Conservation (phyloP, 2,329 filamentous ascomycete genomes). For the Alternaria triticimaculans region DNA sequence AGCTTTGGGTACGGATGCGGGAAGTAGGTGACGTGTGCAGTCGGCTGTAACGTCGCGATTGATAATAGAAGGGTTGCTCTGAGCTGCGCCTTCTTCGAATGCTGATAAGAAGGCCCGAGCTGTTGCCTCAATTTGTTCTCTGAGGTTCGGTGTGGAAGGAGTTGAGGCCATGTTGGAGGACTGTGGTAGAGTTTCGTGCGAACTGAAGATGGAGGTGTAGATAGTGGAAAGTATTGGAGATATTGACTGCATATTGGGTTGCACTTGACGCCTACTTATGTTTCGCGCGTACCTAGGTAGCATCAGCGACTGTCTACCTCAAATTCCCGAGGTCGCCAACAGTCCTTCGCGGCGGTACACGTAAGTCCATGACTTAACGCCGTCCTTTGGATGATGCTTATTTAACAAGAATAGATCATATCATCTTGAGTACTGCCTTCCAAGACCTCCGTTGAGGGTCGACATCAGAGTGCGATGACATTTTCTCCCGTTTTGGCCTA, state of each 20-base stretch:
- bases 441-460: neutral
- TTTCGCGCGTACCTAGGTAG: neutral
- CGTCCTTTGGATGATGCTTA: neutral
- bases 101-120: conserved; percentile 1
- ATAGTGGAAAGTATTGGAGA: neutral
- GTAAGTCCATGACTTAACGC: neutral
- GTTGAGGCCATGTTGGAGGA: neutral
- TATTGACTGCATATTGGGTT: neutral
- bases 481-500: neutral
- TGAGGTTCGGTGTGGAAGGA: neutral
- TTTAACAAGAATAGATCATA: neutral
- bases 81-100: conserved; percentile 4
- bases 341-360: neutral
- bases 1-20: neutral
- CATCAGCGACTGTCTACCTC: neutral
- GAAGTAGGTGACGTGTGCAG: conserved; percentile 5
- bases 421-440: neutral
- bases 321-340: neutral
- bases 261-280: neutral
- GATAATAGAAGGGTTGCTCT: conserved; percentile 4
- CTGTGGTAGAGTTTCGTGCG: neutral
- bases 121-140: conserved; percentile 3
- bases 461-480: neutral
- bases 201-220: neutral
- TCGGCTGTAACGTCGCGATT: conserved; percentile 9